phyloP scores from a whole-genome alignment of 345 rosid species.

The Heritiera fomes region DNA sequence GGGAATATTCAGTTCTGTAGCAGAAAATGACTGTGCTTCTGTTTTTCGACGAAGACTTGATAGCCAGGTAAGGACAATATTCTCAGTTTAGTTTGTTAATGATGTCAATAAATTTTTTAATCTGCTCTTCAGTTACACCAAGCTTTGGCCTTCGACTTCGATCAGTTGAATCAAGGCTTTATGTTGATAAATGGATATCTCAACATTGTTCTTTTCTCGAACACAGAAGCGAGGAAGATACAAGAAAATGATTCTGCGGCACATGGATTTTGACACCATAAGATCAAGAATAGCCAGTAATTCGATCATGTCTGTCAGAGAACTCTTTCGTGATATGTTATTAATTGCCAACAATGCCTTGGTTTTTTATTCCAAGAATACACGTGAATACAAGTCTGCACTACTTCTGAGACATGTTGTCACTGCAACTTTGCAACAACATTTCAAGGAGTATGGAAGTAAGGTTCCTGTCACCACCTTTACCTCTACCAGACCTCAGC shows the following conservation, averaged over 20 bases:
- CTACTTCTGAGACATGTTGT: constrained; percentile 56
- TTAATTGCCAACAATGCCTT: constrained; percentile 75
- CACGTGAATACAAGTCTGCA: constrained; percentile 82
- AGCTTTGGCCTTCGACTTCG: background rate
- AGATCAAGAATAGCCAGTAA: constrained; percentile 54
- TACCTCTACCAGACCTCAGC: constrained; percentile 27
- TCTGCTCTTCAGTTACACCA: background rate
- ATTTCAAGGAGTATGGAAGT: constrained; percentile 35
- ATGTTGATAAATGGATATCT: constrained; percentile 13
- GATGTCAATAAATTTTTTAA: background rate
- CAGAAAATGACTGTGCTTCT: constrained; percentile 53
- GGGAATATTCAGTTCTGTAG: constrained; percentile 48
- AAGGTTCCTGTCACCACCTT: constrained; percentile 31
- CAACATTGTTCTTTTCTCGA: constrained; percentile 9
- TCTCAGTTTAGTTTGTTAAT: background rate
- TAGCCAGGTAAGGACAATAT: constrained; percentile 65
- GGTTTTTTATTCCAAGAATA: constrained; percentile 72
- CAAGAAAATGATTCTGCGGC: constrained; percentile 70
- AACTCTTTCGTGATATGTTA: constrained; percentile 68
- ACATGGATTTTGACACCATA: constrained; percentile 73
- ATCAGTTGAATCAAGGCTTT: background rate
- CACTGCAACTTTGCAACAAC: constrained; percentile 46
- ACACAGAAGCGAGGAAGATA: constrained; percentile 89
- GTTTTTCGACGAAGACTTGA: constrained; percentile 70
- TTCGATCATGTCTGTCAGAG: constrained; percentile 47